Percentiles rank a stretch among this genome's conserved stretches.
phyloP scores from a whole-genome alignment of 176 grass and related monocot species.

The Aegilops umbellulata region DNA sequence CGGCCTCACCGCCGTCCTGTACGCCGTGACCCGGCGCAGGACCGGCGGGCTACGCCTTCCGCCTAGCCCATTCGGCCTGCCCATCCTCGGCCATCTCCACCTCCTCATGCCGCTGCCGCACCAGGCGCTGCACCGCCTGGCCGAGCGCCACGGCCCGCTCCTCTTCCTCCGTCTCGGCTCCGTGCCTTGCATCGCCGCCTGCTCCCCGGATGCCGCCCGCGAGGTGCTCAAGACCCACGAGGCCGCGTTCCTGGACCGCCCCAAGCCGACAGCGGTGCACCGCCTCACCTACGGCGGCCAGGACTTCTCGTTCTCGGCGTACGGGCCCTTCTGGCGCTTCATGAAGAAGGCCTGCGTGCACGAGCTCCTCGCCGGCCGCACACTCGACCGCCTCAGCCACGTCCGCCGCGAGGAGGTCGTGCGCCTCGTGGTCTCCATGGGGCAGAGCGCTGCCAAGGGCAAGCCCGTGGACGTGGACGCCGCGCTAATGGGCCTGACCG shows the following conservation, averaged over 20 bases:
- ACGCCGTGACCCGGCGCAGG: background rate
- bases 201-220: constrained; percentile 47
- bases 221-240: constrained; percentile 62
- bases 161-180: constrained; percentile 63
- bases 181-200: constrained; percentile 56
- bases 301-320: constrained; percentile 67
- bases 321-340: constrained; percentile 79
- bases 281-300: constrained; percentile 56
- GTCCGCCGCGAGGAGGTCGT: constrained; percentile 59
- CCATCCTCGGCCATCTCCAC: constrained; percentile 85
- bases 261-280: constrained; percentile 30
- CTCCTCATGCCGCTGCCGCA: constrained; percentile 63
- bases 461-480: constrained; percentile 33
- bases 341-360: constrained; percentile 73
- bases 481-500: constrained; percentile 53
- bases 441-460: background rate
- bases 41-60: constrained; percentile 18
- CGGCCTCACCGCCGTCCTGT: constrained; percentile 19
- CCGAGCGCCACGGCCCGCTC: constrained; percentile 47
- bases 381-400: constrained; percentile 52
- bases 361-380: constrained; percentile 59
- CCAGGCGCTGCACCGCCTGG: constrained; percentile 60
- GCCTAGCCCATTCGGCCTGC: constrained; percentile 59
- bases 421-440: constrained; percentile 25
- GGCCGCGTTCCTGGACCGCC: constrained; percentile 58